Conservation (phyloP, 164 flowering plant genomes). For the grape (Vitis vinifera) region ASM3070453v1 NC_081821.1:3308501-3309000, state of each 20-base stretch:
- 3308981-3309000: slow-evolving; percentile 80
- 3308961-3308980: slow-evolving; percentile 69
- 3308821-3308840: slow-evolving; percentile 54
- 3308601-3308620: slow-evolving; percentile 35
- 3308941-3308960: slow-evolving; percentile 50
- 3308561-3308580: slow-evolving; percentile 64
- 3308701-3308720: slow-evolving; percentile 40
- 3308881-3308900: slow-evolving; percentile 59
- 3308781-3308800: slow-evolving; percentile 44
- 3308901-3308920: slow-evolving; percentile 64
- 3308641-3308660: slow-evolving; percentile 46
- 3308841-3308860: slow-evolving; percentile 71
- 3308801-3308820: slow-evolving; percentile 44
- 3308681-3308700: slow-evolving; percentile 41
- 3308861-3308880: slow-evolving; percentile 50
- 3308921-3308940: slow-evolving; percentile 64
- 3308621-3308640: slow-evolving; percentile 56
- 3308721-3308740: slow-evolving; percentile 50
- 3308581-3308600: slow-evolving; percentile 40
- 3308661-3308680: slow-evolving; percentile 55
- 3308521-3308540: slow-evolving; percentile 55
- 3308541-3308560: slow-evolving; percentile 34
- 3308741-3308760: slow-evolving; percentile 75
- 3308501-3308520: slow-evolving; percentile 64
- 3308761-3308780: slow-evolving; percentile 52